A percentile compares a stretch with the other conserved stretches of the same genome.
These are phyloP conservation scores for Patellaria atrata DNA, from an alignment of 495 filamentous ascomycete genomes.

Conservation along the genomic window DNA sequence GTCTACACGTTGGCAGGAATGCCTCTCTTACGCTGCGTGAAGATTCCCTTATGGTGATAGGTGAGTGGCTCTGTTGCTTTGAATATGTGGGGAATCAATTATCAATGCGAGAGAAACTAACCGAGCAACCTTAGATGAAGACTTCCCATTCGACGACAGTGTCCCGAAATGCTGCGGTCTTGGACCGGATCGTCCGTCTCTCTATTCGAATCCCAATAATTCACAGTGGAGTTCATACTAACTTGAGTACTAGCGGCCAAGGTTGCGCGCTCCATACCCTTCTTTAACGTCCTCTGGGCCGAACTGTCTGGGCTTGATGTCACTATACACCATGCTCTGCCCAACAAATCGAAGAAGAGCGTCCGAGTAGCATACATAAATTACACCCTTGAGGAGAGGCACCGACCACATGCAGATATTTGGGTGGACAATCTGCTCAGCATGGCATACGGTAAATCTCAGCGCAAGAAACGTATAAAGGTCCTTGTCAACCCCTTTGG, in stretches of 20 bases:
- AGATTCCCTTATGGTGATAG: conserved; percentile 49
- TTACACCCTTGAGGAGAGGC: conserved; percentile 43
- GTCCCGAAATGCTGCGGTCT: conserved; percentile 34
- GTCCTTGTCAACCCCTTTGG: conserved; percentile 85
- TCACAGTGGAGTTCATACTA: neutral
- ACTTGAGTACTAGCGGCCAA: conserved; percentile 10
- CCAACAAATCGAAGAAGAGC: conserved; percentile 35
- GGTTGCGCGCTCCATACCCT: conserved; percentile 42
- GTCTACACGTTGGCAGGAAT: conserved; percentile 41
- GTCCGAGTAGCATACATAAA: conserved; percentile 43
- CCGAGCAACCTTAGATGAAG: conserved; percentile 32
- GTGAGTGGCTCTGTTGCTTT: conserved; percentile 26
- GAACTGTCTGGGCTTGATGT: conserved; percentile 47
- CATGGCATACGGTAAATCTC: conserved; percentile 56
- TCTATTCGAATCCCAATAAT: neutral
- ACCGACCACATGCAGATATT: conserved; percentile 33
- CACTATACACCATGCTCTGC: conserved; percentile 58
- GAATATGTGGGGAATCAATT: neutral
- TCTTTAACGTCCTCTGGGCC: conserved; percentile 79
- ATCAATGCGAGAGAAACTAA: conserved; percentile 8
- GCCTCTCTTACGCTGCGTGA: conserved; percentile 49
- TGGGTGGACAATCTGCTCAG: conserved; percentile 54
- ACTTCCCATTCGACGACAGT: conserved; percentile 25
- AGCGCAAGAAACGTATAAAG: conserved; percentile 61
- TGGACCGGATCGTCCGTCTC: conserved; percentile 26